phyloP scores from a whole-genome alignment of 164 flowering plant genomes.

The Cinnamomum chago region DNA sequence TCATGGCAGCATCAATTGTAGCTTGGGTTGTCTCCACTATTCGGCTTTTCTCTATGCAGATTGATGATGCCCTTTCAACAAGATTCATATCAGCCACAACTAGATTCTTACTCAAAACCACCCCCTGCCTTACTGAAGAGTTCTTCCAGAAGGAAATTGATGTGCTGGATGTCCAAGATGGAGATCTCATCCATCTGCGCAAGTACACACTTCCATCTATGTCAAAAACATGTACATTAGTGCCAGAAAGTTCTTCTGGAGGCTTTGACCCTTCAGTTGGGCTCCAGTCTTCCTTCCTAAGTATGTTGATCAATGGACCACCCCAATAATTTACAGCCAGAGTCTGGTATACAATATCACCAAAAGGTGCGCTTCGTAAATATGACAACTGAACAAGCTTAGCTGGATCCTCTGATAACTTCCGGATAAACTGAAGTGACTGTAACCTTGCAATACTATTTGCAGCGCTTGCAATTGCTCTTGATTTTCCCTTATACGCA shows the following conservation, averaged over 20 bases:
- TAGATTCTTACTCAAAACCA: slow-evolving; percentile 68
- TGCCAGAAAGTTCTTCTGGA: slow-evolving; percentile 31
- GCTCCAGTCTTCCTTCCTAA: slow-evolving; percentile 23
- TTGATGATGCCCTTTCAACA: slow-evolving; percentile 63
- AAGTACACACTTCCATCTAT: slow-evolving; percentile 92
- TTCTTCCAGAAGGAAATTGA: slow-evolving; percentile 79
- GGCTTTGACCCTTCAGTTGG: slow-evolving; percentile 16
- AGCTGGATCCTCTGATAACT: slow-evolving; percentile 70
- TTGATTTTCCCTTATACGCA: slow-evolving; percentile 66
- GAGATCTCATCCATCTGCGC: slow-evolving; percentile 79
- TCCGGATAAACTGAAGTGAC: slow-evolving; percentile 72
- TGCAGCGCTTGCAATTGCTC: slow-evolving; percentile 51
- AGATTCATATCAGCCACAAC: slow-evolving; percentile 64
- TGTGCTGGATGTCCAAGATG: slow-evolving; percentile 69
- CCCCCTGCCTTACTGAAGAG: slow-evolving; percentile 43
- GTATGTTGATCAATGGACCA: slow-evolving; percentile 57
- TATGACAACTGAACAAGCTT: slow-evolving; percentile 83
- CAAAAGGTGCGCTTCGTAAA: slow-evolving; percentile 68
- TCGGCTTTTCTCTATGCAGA: slow-evolving; percentile 51
- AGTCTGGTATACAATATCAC: slow-evolving; percentile 76
- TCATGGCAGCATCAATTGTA: slow-evolving; percentile 91
- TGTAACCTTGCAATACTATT: slow-evolving; percentile 79
- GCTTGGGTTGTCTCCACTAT: slow-evolving; percentile 86
- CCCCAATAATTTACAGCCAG: slow-evolving; percentile 88
- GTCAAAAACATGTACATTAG: slow-evolving; percentile 49